Conservation (phyloP, 768 basidiomycete species). For the Cystobasidium onofrii region DNA sequence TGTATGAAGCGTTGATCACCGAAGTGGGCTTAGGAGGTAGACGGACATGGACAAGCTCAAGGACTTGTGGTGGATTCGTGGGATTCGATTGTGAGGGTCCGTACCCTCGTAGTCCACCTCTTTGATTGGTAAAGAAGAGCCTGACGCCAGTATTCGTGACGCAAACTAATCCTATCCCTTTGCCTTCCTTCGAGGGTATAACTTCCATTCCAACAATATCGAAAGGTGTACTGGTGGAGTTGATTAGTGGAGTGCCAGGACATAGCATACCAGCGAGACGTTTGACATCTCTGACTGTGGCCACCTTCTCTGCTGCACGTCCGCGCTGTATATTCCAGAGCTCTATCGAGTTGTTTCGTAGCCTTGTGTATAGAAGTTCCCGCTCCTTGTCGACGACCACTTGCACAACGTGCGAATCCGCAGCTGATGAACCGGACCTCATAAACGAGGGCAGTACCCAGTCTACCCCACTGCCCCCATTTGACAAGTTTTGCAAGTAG, state of each 20-base stretch:
- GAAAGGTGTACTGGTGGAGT: slow-evolving; percentile 54
- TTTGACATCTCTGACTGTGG: slow-evolving; percentile 10
- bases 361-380: slow-evolving; percentile 43
- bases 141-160: slow-evolving; percentile 73
- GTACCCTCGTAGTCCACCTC: slow-evolving; percentile 40
- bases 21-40: slow-evolving; percentile 57
- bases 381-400: slow-evolving; percentile 43
- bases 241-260: slow-evolving; percentile 48
- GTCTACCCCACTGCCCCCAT: background rate
- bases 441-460: slow-evolving; percentile 46
- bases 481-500: slow-evolving; percentile 51
- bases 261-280: slow-evolving; percentile 65
- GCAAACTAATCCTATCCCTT: slow-evolving; percentile 64
- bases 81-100: slow-evolving; percentile 35
- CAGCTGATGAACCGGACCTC: slow-evolving; percentile 27
- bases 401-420: slow-evolving; percentile 41
- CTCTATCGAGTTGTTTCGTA: slow-evolving; percentile 43
- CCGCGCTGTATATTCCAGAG: slow-evolving; percentile 33
- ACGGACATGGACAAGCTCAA: slow-evolving; percentile 70
- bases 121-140: slow-evolving; percentile 60
- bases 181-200: slow-evolving; percentile 60
- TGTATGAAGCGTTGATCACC: slow-evolving; percentile 60
- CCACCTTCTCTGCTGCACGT: background rate
- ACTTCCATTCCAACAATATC: slow-evolving; percentile 64
- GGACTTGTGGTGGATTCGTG: slow-evolving; percentile 45